A percentile compares a stretch with the other conserved stretches of the same genome.
Evolutionary conservation across 345 rosid genomes (phyloP).

Genomic region (Theobroma cacao): DNA sequence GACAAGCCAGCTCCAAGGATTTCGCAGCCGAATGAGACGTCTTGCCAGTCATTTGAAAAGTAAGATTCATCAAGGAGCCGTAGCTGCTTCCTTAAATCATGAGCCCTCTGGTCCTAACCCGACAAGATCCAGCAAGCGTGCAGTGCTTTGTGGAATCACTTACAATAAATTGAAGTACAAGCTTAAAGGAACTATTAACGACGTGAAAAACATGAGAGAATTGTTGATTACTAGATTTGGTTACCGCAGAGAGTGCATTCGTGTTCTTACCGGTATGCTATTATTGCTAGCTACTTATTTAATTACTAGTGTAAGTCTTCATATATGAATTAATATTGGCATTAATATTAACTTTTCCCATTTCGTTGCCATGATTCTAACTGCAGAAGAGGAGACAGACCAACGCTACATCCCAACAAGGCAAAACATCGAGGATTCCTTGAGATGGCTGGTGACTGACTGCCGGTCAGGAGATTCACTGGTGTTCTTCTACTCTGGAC

Average conservation of each 20-base stretch:
- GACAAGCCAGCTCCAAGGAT: background rate
- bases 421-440: constrained; percentile 39
- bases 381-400: constrained; percentile 37
- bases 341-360: background rate
- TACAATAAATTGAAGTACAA: constrained; percentile 36
- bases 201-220: constrained; percentile 43
- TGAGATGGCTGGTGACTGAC: constrained; percentile 51
- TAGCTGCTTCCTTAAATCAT: constrained; percentile 7
- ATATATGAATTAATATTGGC: background rate
- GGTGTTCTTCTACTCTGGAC: constrained; percentile 63
- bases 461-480: constrained; percentile 43
- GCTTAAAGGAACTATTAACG: constrained; percentile 52
- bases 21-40: background rate
- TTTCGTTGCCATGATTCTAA: background rate
- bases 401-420: constrained; percentile 33
- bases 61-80: background rate
- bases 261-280: constrained; percentile 53
- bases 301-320: no score
- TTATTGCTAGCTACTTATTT: background rate
- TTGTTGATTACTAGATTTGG: constrained; percentile 30
- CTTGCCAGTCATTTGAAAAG: background rate
- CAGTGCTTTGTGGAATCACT: constrained; percentile 49
- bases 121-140: constrained; percentile 31
- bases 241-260: constrained; percentile 29
- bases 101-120: background rate